Evolutionary conservation across 169 alveolate genomes (phyloP), one percentile per base, ranked within the genome.

Genomic region (Besnoitia besnoiti): DNA sequence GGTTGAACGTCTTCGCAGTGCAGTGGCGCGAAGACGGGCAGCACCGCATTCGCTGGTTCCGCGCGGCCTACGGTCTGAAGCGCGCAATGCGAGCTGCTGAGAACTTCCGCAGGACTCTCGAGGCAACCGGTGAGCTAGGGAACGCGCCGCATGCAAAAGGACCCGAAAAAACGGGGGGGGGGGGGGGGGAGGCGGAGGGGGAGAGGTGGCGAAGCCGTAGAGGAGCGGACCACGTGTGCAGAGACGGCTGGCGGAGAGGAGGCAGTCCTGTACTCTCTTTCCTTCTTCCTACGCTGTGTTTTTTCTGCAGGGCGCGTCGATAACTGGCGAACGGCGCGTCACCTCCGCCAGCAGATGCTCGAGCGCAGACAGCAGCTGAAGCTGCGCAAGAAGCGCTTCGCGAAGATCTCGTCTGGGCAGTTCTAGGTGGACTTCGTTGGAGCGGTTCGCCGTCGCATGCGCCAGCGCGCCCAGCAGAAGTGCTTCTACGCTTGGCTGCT

Each of bases 1-100:
- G 97, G 92, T 90, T 96, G 88, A 95, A 97, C 76, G 97, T 96
- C n/a, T 97, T 96, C 96, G 90, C 97, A 59, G 96, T 97, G 35
- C 97, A 96, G 77, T 97, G 98, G 98, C 91, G 94, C 27, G 98
- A 97, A 87, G 93, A 97, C 85, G 97, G 97, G 8, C 92, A 94
- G n/a, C 97, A 95, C 85, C 89, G 98, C 39, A 91, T 95, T 77
- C 95, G 98, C 46, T 92, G 97, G 95, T 97, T 97, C 80, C 90
- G 97, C 73, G 96, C 98, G n/a, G 97, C 98, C 39, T 96, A 96
- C 92, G 98, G 98, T 19, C 79, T 97, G 84, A 67, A 84, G 76
- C 94, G 97, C 50, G 98, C 98, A 39, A 96, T 95, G 89, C 77
- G 87, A 21, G 96, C 97, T n/a, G 98, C 98, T 44, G 98, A 97